A percentile compares a stretch with the other conserved stretches of the same genome.
phyloP scores from a whole-genome alignment of 2,329 filamentous ascomycete genomes.

The Eutypa lata region DNA sequence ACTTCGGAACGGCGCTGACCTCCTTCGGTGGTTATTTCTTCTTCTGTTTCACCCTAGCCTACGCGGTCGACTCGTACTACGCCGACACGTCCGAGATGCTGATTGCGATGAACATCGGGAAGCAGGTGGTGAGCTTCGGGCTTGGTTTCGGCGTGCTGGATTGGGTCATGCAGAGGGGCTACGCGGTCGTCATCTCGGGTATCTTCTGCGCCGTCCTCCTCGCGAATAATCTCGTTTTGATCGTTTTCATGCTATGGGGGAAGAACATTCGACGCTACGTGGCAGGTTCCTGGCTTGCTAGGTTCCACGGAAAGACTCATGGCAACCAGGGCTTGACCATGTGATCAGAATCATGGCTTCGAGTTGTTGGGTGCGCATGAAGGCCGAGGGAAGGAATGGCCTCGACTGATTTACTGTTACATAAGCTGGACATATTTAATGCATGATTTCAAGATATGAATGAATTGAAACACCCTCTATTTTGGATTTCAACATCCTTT shows the following conservation, averaged over 20 bases:
- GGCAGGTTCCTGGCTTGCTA: constrained; percentile 44
- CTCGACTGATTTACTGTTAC: no score
- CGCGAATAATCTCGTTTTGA: constrained; percentile 44
- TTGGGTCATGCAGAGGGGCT: constrained; percentile 48
- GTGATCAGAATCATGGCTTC: no score
- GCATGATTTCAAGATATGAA: no score
- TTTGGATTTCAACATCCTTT: no score
- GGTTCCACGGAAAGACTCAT: constrained; percentile 32
- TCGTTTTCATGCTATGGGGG: constrained; percentile 49
- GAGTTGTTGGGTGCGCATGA: no score
- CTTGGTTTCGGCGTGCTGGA: constrained; percentile 48
- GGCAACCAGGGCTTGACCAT: no score
- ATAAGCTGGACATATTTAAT: no score
- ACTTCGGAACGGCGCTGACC: constrained; percentile 45
- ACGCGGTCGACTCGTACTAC: constrained; percentile 58
- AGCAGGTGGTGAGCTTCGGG: constrained; percentile 53
- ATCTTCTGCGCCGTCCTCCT: constrained; percentile 47
- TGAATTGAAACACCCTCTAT: no score
- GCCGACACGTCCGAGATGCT: constrained; percentile 61
- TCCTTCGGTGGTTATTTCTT: constrained; percentile 52
- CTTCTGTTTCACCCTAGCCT: constrained; percentile 57
- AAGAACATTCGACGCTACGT: constrained; percentile 47
- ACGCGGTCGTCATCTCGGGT: constrained; percentile 48
- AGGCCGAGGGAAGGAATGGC: no score
- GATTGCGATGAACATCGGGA: constrained; percentile 57